Base-by-base conservation (phyloP, 345 rosid genomes). In the Cardamine resedifolia region DNA sequence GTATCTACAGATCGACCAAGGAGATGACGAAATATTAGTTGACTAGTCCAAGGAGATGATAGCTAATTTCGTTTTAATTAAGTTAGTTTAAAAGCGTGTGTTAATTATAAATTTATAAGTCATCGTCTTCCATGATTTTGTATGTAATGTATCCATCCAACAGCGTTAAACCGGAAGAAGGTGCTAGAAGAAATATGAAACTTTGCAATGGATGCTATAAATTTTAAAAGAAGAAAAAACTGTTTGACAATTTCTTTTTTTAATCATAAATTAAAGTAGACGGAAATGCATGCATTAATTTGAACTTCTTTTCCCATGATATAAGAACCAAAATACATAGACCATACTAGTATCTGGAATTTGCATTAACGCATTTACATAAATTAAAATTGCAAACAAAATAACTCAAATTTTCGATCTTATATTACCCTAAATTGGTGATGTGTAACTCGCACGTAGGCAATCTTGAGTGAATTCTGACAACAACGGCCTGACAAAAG, bases 1-100 rank as follows among this genome's bases (percentile, higher is more conserved):
- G 48, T 23, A 68, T 75, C 31, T 75, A 75, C 63, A 41, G 3
- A 33, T 68, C 68, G 21, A 75, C 78, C 4, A 53, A 68, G 64
- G 63, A 68, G 48, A 61, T 67, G 39, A 60, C n/a, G 56, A 45
- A 2, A 7, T 39, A 16, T 36, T 70, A 52, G 70, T 73, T 39
- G 72, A 59, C 51, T 58, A 26, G 58, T 64, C 33, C 12, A 21
- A 60, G 26, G 58, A 10, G 34, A 30, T 18, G n/a, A 59, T 36
- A 31, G 34, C 48, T 73, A 26, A 41, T 41, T 51, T 50, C 52
- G 61, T 41, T 16, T 33, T 63, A 72, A 45, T 47, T 7, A 70
- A 38, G 58, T 57, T 48, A 3, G 12, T n/a, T 66, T 66, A 4
- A 34, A 58, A 58, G 73, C 28, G 62, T 58, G 49, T 69, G 15